Evolutionary conservation across 2,329 filamentous ascomycete species (phyloP).

Genomic region (Emmonsia crescens): DNA sequence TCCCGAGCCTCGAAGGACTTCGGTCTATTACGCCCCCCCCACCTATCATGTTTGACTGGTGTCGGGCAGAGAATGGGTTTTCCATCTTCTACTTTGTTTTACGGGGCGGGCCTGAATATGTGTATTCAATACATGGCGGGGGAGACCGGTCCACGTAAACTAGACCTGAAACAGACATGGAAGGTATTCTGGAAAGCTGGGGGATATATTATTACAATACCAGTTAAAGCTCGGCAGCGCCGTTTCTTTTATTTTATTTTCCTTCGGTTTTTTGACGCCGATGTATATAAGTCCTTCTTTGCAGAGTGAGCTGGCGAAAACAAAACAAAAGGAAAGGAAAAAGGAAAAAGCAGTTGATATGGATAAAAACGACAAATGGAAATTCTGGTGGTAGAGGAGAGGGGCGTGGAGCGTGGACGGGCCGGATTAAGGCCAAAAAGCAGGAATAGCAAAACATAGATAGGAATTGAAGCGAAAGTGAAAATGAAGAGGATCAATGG

Average conservation of each 20-base stretch:
- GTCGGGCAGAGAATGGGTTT: too few species aligned
- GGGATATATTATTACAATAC: not conserved
- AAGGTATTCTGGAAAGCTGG: too few species aligned
- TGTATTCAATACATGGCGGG: too few species aligned
- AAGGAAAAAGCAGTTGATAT: not conserved
- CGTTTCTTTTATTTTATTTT: not conserved
- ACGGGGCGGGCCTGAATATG: too few species aligned
- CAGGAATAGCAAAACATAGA: not conserved
- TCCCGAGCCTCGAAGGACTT: too few species aligned
- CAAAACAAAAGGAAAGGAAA: not conserved
- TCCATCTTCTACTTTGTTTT: too few species aligned
- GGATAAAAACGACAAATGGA: not conserved
- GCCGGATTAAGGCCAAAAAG: not conserved
- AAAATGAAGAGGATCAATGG: not conserved
- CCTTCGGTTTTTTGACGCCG: not conserved
- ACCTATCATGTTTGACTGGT: too few species aligned
- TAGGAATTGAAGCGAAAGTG: not conserved
- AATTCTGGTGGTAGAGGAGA: not conserved
- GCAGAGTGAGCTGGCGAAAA: not conserved
- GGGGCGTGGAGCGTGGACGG: not conserved
- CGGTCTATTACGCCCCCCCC: too few species aligned
- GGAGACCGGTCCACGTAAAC: too few species aligned
- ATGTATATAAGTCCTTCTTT: not conserved
- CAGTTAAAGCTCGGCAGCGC: not conserved
- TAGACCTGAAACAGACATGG: too few species aligned